Base-by-base conservation (phyloP, 306 rosid species). In the Pyrus pyrifolia region DNA sequence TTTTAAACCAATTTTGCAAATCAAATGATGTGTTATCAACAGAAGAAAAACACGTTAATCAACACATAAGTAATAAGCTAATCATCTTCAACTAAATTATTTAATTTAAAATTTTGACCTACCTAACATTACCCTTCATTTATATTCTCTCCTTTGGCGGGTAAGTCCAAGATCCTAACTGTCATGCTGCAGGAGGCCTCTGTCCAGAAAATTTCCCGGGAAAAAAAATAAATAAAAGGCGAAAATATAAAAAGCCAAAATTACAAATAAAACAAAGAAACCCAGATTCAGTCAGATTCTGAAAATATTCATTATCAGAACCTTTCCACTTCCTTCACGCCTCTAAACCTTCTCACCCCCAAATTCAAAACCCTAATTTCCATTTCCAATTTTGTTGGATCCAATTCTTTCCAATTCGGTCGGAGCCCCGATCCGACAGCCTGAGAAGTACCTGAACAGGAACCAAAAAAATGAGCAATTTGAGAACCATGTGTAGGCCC, bases 401-500 rank as follows among this genome's bases (percentile, higher is more conserved):
- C 64, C 75, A 62, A 72, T 57, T 73, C 68, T 11, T 74, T 72
- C 80, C 42, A 14, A 44, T 69, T 58, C 42, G 29, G 4, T 21
- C 51, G 51, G n/a, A 52, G 25, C 33, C 13, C 69, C 14, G 77
- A 49, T 31, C 63, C 44, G 60, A 45, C 44, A n/a, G 63, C 11
- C 45, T 64, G 44, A 8, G 38, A 25, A 38, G 17, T 33, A 33
- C 29, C 7, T n/a, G 29, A 44, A 49, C 3, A 4, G 55, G 21
- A 49, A 49, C 55, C 17, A 5, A 21, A 72, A 74, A 82, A 19
- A 93, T 90, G 98, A 87, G 89, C 86, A 90, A 76, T 81, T 69
- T 93, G 75, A 85, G 86, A 83, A 80, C 91, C n/a, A 81, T 75
- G 0, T 89, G 90, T 44, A 85, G 84, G 76, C 88, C 94, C 3